Percentiles rank a stretch among this genome's conserved stretches.
These are phyloP conservation scores for Exophiala xenobiotica DNA, from an alignment of 2,329 filamentous ascomycete genomes.

Conservation along the genomic window DNA sequence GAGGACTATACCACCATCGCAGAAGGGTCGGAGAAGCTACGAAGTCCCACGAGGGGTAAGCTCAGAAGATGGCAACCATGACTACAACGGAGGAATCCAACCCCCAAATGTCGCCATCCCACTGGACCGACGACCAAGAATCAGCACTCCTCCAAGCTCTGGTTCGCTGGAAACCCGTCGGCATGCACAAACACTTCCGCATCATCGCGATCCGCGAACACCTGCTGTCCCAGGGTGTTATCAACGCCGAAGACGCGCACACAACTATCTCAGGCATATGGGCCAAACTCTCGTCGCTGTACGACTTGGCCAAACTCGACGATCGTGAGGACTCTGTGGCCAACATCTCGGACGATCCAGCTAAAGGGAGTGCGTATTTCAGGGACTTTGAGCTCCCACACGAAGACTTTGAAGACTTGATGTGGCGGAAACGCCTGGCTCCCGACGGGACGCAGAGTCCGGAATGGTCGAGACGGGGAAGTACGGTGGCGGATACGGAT, in stretches of 20 bases:
- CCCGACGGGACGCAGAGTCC: slow-evolving; percentile 28
- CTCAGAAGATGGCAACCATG: not conserved
- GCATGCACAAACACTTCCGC: slow-evolving; percentile 91
- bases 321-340: slow-evolving; percentile 69
- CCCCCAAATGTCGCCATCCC: slow-evolving; percentile 30
- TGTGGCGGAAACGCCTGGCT: slow-evolving; percentile 49
- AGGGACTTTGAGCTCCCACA: slow-evolving; percentile 65
- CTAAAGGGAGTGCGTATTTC: slow-evolving; percentile 55
- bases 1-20: no score
- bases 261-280: slow-evolving; percentile 75
- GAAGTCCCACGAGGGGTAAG: no score
- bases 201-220: slow-evolving; percentile 84
- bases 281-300: slow-evolving; percentile 78
- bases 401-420: slow-evolving; percentile 48
- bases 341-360: slow-evolving; percentile 54
- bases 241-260: slow-evolving; percentile 67
- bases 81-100: not conserved
- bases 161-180: slow-evolving; percentile 94
- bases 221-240: slow-evolving; percentile 75
- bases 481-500: slow-evolving; percentile 50
- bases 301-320: slow-evolving; percentile 82
- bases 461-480: slow-evolving; percentile 40
- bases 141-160: slow-evolving; percentile 90
- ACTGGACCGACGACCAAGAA: slow-evolving; percentile 95
- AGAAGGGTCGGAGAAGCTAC: no score